Evolutionary conservation across 1,284 basidiomycete genomes (phyloP).

Genomic region (Afroboletus lepidellus): DNA sequence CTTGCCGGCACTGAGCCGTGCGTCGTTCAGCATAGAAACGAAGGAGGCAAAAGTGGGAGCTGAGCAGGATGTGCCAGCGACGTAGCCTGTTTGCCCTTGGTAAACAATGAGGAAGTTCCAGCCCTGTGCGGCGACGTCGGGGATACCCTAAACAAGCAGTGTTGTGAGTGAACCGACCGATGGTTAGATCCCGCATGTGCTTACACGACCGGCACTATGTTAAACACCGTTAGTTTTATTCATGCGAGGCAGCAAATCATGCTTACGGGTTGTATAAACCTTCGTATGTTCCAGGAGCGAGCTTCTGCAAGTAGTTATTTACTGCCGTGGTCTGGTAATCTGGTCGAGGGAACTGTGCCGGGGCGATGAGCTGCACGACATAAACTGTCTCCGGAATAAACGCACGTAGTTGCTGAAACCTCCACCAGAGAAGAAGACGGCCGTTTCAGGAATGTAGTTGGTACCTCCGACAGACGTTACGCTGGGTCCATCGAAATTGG

Average conservation of each 20-base stretch:
- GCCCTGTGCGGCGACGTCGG: conserved; percentile 61
- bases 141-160: conserved; percentile 40
- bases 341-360: conserved; percentile 22
- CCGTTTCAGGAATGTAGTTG: conserved; percentile 52
- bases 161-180: conserved; percentile 13
- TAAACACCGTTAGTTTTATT: not conserved
- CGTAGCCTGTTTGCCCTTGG: conserved; percentile 14
- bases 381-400: not conserved
- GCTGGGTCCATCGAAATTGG: conserved; percentile 23
- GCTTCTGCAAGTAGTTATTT: conserved; percentile 40
- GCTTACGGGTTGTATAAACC: conserved; percentile 59
- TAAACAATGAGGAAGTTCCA: conserved; percentile 11
- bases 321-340: conserved; percentile 16
- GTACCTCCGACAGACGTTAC: conserved; percentile 65
- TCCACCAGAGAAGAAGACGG: conserved; percentile 59
- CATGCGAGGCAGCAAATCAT: not conserved
- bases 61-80: conserved; percentile 50
- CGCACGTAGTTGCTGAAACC: conserved; percentile 51
- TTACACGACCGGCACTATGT: conserved; percentile 38
- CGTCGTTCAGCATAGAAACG: conserved; percentile 62
- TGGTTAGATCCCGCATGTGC: conserved; percentile 18
- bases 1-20: conserved; percentile 43
- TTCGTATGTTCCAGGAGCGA: conserved; percentile 48
- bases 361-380: not conserved
- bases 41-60: conserved; percentile 32